These are phyloP conservation scores for Cyberlindnera subsufficiens DNA, from an alignment of 805 yeast species.

Conservation along the genomic window DNA sequence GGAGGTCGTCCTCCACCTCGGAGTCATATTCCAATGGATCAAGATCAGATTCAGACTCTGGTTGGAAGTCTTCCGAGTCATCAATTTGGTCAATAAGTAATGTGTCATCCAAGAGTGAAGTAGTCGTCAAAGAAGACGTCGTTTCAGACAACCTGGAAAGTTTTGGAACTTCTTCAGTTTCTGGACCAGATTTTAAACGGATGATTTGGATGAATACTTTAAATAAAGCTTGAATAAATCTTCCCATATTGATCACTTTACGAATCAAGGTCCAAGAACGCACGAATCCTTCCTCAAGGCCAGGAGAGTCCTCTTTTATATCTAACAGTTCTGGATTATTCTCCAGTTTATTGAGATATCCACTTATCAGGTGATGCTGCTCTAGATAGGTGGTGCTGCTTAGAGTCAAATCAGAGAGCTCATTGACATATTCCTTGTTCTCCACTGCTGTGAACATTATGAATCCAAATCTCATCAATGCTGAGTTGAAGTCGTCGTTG, in stretches of 20 bases:
- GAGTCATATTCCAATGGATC: slow-evolving; percentile 29
- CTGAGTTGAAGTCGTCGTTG: slow-evolving; percentile 62
- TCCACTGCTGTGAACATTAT: slow-evolving; percentile 65
- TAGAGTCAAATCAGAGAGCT: slow-evolving; percentile 41
- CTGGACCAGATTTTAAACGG: not conserved
- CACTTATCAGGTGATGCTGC: slow-evolving; percentile 15
- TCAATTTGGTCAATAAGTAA: slow-evolving; percentile 13
- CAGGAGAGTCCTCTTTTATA: not conserved
- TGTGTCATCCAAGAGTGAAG: not conserved
- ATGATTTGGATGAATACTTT: slow-evolving; percentile 5
- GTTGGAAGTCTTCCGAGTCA: slow-evolving; percentile 26
- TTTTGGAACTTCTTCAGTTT: not conserved
- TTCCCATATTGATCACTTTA: slow-evolving; percentile 8
- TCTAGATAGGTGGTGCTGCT: slow-evolving; percentile 56
- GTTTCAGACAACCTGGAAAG: too few relatives aligned
- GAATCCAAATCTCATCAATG: slow-evolving; percentile 52
- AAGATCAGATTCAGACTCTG: slow-evolving; percentile 21
- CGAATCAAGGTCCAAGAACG: slow-evolving; percentile 10
- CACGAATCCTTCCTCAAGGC: not conserved
- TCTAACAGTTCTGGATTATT: slow-evolving; percentile 17
- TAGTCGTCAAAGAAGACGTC: not conserved
- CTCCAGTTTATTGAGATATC: slow-evolving; percentile 20
- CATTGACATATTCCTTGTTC: slow-evolving; percentile 58
- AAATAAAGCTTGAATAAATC: slow-evolving; percentile 6
- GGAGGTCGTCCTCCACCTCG: slow-evolving; percentile 20